Conservation (phyloP, 257 asterid genomes). For the Fraxinus excelsior region DNA sequence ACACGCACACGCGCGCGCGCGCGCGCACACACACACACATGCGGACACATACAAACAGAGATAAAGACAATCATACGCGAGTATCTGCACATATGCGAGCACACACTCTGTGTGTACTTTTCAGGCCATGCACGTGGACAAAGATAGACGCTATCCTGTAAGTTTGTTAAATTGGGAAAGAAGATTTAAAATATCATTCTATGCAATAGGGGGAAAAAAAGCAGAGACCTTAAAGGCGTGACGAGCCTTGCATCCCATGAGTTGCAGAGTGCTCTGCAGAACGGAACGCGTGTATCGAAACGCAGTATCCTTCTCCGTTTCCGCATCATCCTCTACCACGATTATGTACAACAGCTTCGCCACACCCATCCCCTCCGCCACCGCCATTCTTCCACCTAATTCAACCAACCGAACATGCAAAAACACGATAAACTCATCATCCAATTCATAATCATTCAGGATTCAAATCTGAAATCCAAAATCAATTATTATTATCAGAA, state of each 20-base stretch:
- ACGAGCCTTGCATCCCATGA: slow-evolving; percentile 98
- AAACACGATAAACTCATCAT: slow-evolving; percentile 17
- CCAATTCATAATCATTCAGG: slow-evolving; percentile 7
- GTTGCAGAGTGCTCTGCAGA: slow-evolving; percentile 90
- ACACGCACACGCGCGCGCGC: not conserved
- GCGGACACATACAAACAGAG: not conserved
- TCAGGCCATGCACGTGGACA: slow-evolving; percentile 23
- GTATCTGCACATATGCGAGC: not conserved
- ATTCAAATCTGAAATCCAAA: slow-evolving; percentile 11
- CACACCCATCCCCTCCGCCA: slow-evolving; percentile 48
- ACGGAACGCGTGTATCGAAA: slow-evolving; percentile 94
- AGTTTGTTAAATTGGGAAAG: not conserved
- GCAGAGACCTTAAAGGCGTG: slow-evolving; percentile 90
- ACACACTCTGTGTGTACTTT: not conserved
- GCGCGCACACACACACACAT: not conserved
- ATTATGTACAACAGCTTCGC: slow-evolving; percentile 77
- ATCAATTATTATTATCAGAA: slow-evolving; percentile 23
- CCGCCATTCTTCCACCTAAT: slow-evolving; percentile 54
- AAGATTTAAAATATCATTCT: not conserved
- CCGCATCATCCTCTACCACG: slow-evolving; percentile 62
- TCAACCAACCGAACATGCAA: slow-evolving; percentile 29
- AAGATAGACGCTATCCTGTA: slow-evolving; percentile 19
- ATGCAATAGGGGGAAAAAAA: not conserved
- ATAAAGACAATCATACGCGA: not conserved
- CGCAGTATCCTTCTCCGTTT: slow-evolving; percentile 38